Evolutionary conservation across 1,139 yeast species (phyloP).

Genomic region (Pichia sorboxylosa): DNA sequence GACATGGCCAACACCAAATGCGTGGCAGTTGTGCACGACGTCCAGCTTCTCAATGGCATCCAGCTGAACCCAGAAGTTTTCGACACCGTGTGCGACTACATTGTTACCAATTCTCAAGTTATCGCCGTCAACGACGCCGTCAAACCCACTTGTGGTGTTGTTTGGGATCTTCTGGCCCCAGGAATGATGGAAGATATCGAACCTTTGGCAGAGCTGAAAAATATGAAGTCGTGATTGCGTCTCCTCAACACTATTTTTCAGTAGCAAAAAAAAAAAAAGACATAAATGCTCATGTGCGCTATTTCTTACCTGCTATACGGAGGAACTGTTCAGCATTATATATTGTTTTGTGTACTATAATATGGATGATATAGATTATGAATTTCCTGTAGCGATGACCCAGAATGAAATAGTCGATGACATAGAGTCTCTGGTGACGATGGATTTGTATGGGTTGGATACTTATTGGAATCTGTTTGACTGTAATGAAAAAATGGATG

Average conservation of each 20-base stretch:
- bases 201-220: conserved; percentile 16
- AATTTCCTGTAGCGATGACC: background rate
- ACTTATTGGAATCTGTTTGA: too few species aligned
- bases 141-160: conserved; percentile 20
- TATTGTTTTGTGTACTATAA: too few species aligned
- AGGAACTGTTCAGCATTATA: too few species aligned
- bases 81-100: conserved; percentile 22
- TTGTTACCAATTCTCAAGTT: conserved; percentile 17
- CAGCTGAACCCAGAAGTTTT: conserved; percentile 20
- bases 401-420: background rate
- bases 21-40: conserved; percentile 22
- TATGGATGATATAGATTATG: too few species aligned
- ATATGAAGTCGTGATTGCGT: too few species aligned
- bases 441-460: too few species aligned
- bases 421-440: background rate
- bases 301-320: too few species aligned
- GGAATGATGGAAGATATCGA: conserved; percentile 21
- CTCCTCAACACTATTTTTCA: too few species aligned
- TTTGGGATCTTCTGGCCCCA: conserved; percentile 19
- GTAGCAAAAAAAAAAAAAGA: too few species aligned
- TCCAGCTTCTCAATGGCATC: conserved; percentile 17
- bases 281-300: too few species aligned
- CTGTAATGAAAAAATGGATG: too few species aligned
- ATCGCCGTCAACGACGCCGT: conserved; percentile 12
- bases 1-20: conserved; percentile 14